Evolutionary conservation across 148 eudicot species (phyloP), one percentile per base, ranked within the genome.

Genomic region (Chenopodium album): DNA sequence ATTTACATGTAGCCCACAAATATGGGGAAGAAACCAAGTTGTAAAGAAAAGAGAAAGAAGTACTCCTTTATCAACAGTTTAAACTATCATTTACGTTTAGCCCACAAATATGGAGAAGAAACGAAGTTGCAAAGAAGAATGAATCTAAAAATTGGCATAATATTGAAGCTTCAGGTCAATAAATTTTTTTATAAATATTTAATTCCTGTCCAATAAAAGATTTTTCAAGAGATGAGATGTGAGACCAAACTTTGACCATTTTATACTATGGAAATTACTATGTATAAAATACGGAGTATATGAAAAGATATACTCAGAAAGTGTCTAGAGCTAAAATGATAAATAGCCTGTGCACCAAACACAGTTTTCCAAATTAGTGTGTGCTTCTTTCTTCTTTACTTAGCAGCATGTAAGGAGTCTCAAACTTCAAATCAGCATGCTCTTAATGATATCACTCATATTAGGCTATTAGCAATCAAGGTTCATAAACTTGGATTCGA

Each of bases 101-200:
- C 75, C 31, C 37, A 23, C 76, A 47, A 44, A 19, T 37, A 69
- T n/a, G 41, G 52, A 14, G 54, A 68, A 75, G 52, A 64, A 75
- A 69, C 75, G 41, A 56, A 52, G 60, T 64, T 2, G 54, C 65
- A 81, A 73, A 48, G 17, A 23, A 65, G 34, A 63, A 74, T 28
- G 44, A 26, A 12, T 22, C 19, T 32, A 63, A 37, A 64, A 63
- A 34, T 32, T 19, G 22, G 19, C 19, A 32, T 65, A 46, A 19
- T 20, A 37, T 23, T 32, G 7, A 14, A 26, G 28, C 52, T 50
- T 80, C 65, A 78, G 67, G n/a, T 78, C 28, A 2, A 6, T 11
- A 54, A 73, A 4, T 14, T 23, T 1, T 14, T 69, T 12, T 59
- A 59, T 59, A 19, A 59, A 59, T 14, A 59, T 14, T 59, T 50